Percentiles rank a stretch among this genome's conserved stretches.
phyloP scores from a whole-genome alignment of 129 eudicot species.

The Saposhnikovia divaricata region DNA sequence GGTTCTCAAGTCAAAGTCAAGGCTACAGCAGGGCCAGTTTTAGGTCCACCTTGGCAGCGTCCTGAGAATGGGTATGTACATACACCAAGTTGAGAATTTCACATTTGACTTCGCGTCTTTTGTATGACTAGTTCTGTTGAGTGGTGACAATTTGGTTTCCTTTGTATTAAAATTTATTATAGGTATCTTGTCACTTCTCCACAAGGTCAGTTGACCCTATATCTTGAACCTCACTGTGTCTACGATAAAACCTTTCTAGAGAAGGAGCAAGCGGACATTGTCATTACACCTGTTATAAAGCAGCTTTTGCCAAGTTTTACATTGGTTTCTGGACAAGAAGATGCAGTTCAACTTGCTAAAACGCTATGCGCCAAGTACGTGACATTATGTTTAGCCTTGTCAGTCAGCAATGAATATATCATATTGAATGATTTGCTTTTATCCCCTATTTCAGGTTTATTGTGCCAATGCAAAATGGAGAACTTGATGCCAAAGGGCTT shows the following conservation, averaged over 20 bases:
- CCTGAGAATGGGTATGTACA: constrained; percentile 83
- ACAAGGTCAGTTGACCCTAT: constrained; percentile 48
- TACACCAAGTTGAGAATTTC: not conserved
- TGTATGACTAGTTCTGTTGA: not conserved
- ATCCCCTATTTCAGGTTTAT: constrained; percentile 37
- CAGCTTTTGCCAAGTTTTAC: constrained; percentile 69
- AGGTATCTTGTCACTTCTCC: constrained; percentile 82
- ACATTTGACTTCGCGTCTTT: not conserved
- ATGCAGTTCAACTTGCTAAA: constrained; percentile 84
- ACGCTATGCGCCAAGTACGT: constrained; percentile 61
- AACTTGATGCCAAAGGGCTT: constrained; percentile 82
- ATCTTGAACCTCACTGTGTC: constrained; percentile 92
- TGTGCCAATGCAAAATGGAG: constrained; percentile 94
- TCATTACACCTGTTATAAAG: constrained; percentile 87
- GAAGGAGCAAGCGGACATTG: constrained; percentile 73
- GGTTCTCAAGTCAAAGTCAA: constrained; percentile 48
- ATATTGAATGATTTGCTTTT: not conserved
- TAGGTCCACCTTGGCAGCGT: constrained; percentile 99
- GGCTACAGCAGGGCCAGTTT: constrained; percentile 89
- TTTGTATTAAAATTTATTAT: constrained; percentile 7
- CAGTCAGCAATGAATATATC: not conserved
- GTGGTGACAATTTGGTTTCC: not conserved
- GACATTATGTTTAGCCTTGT: constrained; percentile 2
- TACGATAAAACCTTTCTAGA: constrained; percentile 45
- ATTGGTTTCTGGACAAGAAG: constrained; percentile 94